Evolutionary conservation across 2,329 filamentous ascomycete species (phyloP).

Genomic region (Sporothrix pallida): DNA sequence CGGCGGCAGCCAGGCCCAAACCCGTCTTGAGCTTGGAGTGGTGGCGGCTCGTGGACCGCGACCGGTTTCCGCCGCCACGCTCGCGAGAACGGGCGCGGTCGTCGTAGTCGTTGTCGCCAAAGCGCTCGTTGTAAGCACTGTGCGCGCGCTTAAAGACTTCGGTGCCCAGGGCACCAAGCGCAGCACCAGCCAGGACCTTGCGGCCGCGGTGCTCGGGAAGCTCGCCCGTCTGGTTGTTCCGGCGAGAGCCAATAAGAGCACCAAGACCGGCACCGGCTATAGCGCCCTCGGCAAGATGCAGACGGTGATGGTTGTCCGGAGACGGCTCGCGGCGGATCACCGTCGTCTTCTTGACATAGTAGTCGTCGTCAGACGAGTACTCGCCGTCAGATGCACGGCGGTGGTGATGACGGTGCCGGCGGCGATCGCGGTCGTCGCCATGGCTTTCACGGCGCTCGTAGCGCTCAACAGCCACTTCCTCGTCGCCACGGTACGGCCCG

Average conservation of each 20-base stretch:
- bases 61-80: constrained; percentile 46
- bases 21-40: constrained; percentile 64
- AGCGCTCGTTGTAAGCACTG: constrained; percentile 64
- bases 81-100: constrained; percentile 18
- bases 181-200: constrained; percentile 66
- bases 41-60: constrained; percentile 46
- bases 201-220: constrained; percentile 59
- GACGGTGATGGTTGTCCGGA: constrained; percentile 55
- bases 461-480: constrained; percentile 44
- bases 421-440: constrained; percentile 39
- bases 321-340: constrained; percentile 57
- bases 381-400: constrained; percentile 48
- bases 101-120: constrained; percentile 48
- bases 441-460: constrained; percentile 48
- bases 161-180: constrained; percentile 66
- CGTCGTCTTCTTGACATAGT: constrained; percentile 53
- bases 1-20: constrained; percentile 66
- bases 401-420: constrained; percentile 44
- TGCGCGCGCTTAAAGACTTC: constrained; percentile 65
- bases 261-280: constrained; percentile 67
- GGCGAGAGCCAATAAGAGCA: constrained; percentile 63
- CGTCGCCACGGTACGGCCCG: constrained; percentile 50
- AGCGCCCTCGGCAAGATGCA: constrained; percentile 68
- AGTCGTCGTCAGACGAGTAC: constrained; percentile 49
- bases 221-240: constrained; percentile 57